Conservation (phyloP, 345 rosid species). For the Eucalyptus erythrocorys region DNA sequence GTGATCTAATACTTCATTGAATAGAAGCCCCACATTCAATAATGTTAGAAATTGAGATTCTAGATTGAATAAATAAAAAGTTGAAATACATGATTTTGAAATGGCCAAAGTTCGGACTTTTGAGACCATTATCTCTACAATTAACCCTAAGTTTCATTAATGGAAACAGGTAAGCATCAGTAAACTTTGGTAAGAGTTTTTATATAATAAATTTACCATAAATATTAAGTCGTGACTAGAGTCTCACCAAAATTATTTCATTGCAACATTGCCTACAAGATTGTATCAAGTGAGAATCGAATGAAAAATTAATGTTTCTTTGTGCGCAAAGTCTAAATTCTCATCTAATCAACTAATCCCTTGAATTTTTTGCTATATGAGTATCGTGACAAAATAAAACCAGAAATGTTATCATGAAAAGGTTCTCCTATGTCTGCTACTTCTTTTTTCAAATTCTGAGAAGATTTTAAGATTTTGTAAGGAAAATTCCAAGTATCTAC, state of each 20-base stretch:
- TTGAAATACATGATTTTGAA: neutral
- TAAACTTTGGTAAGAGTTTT: neutral
- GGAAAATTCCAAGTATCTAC: neutral
- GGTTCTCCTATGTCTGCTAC: neutral
- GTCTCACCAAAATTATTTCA: neutral
- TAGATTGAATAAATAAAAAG: neutral
- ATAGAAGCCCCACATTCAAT: neutral
- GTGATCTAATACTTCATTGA: neutral
- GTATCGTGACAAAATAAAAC: neutral
- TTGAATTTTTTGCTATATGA: neutral
- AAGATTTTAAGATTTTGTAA: neutral
- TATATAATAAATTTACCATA: neutral
- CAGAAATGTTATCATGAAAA: neutral
- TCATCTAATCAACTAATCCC: neutral
- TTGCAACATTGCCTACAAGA: neutral
- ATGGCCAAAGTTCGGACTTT: neutral
- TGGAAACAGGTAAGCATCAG: neutral
- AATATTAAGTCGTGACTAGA: neutral
- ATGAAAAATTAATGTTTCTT: neutral
- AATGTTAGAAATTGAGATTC: neutral
- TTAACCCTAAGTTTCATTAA: neutral
- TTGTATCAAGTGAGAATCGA: neutral
- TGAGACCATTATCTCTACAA: neutral
- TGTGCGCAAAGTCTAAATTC: neutral
- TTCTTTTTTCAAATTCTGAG: neutral